These are phyloP conservation scores for Collybia sp. DNA, from an alignment of 768 basidiomycete species.

Conservation along the genomic window DNA sequence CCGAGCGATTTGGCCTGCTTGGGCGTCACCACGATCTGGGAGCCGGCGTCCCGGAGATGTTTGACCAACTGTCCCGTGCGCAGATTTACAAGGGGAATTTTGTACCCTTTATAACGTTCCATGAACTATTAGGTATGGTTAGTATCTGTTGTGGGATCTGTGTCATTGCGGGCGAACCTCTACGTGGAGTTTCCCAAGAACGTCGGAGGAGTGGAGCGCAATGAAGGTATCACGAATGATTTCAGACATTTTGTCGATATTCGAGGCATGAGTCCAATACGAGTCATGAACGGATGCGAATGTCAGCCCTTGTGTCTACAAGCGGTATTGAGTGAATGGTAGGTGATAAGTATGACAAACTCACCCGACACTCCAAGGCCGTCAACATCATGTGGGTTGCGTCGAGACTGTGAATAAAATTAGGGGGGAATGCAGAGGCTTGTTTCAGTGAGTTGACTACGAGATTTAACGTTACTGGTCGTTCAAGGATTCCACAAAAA, in stretches of 20 bases:
- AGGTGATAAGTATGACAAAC: conserved; percentile 16
- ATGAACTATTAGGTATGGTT: conserved; percentile 49
- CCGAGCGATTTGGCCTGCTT: conserved; percentile 31
- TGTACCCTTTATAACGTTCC: conserved; percentile 71
- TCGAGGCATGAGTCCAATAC: conserved; percentile 94
- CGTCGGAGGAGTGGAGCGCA: conserved; percentile 82
- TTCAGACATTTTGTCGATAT: conserved; percentile 83
- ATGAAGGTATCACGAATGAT: conserved; percentile 94
- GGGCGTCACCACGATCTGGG: conserved; percentile 34
- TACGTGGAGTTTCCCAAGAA: conserved; percentile 62
- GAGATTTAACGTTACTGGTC: not conserved
- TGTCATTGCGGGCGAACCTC: conserved; percentile 51
- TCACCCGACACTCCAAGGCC: conserved; percentile 80
- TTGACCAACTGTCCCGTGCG: conserved; percentile 29
- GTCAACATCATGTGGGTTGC: conserved; percentile 99
- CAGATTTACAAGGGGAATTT: conserved; percentile 54
- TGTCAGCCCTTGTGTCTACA: conserved; percentile 64
- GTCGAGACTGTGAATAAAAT: conserved; percentile 96
- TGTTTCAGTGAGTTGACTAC: conserved; percentile 82
- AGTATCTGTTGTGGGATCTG: not conserved
- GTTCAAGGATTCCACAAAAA: not conserved
- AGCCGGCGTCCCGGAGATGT: conserved; percentile 38
- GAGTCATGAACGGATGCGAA: conserved; percentile 99
- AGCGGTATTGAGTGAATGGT: conserved; percentile 4
- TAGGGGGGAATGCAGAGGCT: conserved; percentile 96